Evolutionary conservation across 495 filamentous ascomycete species (phyloP).

Genomic region (Pseudomonodictys pantanalensis): DNA sequence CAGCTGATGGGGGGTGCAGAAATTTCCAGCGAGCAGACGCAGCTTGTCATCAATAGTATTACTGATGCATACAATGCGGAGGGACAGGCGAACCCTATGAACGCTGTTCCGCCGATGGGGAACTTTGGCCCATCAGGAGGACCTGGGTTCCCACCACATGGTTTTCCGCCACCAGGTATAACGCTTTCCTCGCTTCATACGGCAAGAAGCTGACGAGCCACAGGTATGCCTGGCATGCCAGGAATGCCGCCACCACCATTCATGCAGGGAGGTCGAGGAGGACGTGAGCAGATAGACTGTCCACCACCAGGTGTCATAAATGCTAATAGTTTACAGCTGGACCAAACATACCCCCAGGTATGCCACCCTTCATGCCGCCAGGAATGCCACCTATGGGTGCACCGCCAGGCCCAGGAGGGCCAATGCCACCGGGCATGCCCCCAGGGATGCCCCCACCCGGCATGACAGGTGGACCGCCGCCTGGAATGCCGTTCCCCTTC

Average conservation of each 20-base stretch:
- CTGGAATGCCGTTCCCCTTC: conserved; percentile 10
- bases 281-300: conserved; percentile 8
- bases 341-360: conserved; percentile 5
- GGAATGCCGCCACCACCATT: conserved; percentile 33
- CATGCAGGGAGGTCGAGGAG: conserved; percentile 33
- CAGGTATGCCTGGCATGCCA: conserved; percentile 39
- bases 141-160: conserved; percentile 49
- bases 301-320: background rate
- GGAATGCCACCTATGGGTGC: conserved; percentile 12
- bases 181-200: conserved; percentile 54
- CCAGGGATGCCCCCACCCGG: conserved; percentile 10
- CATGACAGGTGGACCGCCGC: conserved; percentile 7
- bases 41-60: conserved; percentile 96
- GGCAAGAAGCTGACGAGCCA: conserved; percentile 10
- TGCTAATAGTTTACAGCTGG: background rate
- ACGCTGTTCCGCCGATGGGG: conserved; percentile 45
- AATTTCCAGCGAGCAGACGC: conserved; percentile 97
- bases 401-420: conserved; percentile 4
- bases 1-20: conserved; percentile 50
- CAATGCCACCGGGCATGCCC: conserved; percentile 10
- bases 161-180: conserved; percentile 54
- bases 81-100: conserved; percentile 85
- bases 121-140: conserved; percentile 42
- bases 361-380: conserved; percentile 33
- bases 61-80: conserved; percentile 91